Conservation (phyloP, 169 alveolate species). For the Babesia ovata region DNA sequence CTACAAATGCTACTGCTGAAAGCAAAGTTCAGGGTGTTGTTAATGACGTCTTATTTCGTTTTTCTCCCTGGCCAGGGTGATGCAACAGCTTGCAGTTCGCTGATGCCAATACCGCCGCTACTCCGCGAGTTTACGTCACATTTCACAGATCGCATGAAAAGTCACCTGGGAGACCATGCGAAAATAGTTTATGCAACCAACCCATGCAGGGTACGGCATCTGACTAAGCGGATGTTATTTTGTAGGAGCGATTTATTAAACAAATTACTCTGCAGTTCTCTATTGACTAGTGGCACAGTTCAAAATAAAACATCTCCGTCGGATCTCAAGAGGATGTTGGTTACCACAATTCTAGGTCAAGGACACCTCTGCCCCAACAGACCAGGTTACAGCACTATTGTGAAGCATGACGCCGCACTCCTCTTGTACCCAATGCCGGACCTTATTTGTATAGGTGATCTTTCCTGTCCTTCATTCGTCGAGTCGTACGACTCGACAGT, state of each 20-base stretch:
- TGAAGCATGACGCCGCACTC: slow-evolving; percentile 68
- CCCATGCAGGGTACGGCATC: slow-evolving; percentile 78
- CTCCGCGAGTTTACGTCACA: slow-evolving; percentile 59
- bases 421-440: slow-evolving; percentile 74
- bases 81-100: slow-evolving; percentile 70
- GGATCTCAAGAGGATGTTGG: slow-evolving; percentile 59
- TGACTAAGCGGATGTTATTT: slow-evolving; percentile 70
- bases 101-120: slow-evolving; percentile 72
- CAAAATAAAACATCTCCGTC: slow-evolving; percentile 10
- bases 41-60: slow-evolving; percentile 64
- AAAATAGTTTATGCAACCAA: slow-evolving; percentile 61
- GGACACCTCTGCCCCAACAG: slow-evolving; percentile 75
- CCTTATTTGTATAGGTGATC: slow-evolving; percentile 58
- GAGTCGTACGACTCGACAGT: slow-evolving; percentile 1
- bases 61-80: slow-evolving; percentile 76
- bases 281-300: slow-evolving; percentile 41
- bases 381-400: slow-evolving; percentile 66
- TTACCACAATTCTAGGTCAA: slow-evolving; percentile 70
- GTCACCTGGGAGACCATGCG: neutral
- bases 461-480: slow-evolving; percentile 41
- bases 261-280: slow-evolving; percentile 65
- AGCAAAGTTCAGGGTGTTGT: slow-evolving; percentile 37
- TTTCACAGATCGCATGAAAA: slow-evolving; percentile 54
- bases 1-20: slow-evolving; percentile 30
- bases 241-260: slow-evolving; percentile 69